phyloP scores from a whole-genome alignment of 495 filamentous ascomycete genomes.

The Wilcoxina mikolae region DNA sequence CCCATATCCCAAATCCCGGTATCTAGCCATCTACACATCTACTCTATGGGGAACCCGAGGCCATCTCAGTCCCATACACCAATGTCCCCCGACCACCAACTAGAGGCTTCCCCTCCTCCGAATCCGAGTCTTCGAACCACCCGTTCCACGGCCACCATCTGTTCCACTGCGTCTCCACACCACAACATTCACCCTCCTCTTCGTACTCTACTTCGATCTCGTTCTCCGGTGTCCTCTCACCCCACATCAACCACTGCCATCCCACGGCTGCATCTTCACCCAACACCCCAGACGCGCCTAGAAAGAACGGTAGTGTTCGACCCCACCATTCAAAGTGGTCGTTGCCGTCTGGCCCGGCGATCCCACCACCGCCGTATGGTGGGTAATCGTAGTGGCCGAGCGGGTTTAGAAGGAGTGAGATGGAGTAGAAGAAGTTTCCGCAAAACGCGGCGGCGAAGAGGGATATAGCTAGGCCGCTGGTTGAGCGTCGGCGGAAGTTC shows the following conservation, averaged over 20 bases:
- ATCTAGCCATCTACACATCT: too few species aligned
- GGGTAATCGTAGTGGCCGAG: constrained; percentile 48
- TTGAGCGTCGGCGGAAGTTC: constrained; percentile 51
- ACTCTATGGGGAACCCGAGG: too few species aligned
- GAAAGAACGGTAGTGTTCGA: constrained; percentile 50
- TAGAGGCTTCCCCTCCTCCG: background rate
- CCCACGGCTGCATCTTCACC: constrained; percentile 50
- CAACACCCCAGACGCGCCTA: constrained; percentile 56
- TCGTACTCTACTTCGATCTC: background rate
- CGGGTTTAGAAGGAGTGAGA: constrained; percentile 51
- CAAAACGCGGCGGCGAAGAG: constrained; percentile 59
- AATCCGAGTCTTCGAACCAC: constrained; percentile 1
- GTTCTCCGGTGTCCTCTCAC: constrained; percentile 26
- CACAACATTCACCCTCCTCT: background rate
- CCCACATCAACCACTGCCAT: constrained; percentile 49
- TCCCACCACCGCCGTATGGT: constrained; percentile 51
- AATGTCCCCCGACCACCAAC: background rate
- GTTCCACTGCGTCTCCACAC: background rate
- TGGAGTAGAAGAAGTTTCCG: constrained; percentile 59
- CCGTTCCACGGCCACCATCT: constrained; percentile 11
- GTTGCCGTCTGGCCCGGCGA: constrained; percentile 48
- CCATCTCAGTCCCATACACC: background rate
- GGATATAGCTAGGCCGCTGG: constrained; percentile 50
- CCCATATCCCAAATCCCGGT: too few species aligned
- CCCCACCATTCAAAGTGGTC: constrained; percentile 43